phyloP scores from a whole-genome alignment of 106 monocot species.

The Phalaenopsis aphrodite region DNA sequence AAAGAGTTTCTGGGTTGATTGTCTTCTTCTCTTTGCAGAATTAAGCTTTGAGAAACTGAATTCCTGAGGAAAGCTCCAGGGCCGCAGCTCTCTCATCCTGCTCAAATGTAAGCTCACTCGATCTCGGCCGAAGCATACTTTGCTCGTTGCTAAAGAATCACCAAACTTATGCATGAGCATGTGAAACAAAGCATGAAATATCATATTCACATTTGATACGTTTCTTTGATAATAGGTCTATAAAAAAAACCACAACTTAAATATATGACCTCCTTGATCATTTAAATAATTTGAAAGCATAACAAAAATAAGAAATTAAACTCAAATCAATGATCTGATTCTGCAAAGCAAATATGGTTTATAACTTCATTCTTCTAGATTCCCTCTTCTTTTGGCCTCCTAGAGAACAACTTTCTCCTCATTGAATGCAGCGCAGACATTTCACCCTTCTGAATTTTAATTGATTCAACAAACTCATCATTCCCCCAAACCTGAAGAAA shows the following conservation, averaged over 20 bases:
- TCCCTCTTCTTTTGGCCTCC: no score
- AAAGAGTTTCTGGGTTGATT: constrained; percentile 33
- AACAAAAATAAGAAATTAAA: no score
- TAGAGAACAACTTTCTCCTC: no score
- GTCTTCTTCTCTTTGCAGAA: constrained; percentile 29
- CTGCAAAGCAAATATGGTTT: no score
- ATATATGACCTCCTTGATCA: no score
- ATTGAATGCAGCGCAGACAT: constrained; percentile 46
- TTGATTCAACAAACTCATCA: constrained; percentile 43
- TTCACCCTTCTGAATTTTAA: constrained; percentile 54
- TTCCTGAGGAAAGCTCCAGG: constrained; percentile 55
- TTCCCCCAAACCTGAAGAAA: constrained; percentile 75
- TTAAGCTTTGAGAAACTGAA: constrained; percentile 25
- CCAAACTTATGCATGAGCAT: neutral
- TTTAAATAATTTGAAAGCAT: no score
- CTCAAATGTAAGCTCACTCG: constrained; percentile 39
- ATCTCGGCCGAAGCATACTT: constrained; percentile 47
- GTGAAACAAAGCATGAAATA: no score
- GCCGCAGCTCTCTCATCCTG: constrained; percentile 42
- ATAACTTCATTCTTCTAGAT: no score
- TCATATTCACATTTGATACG: no score
- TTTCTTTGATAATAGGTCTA: no score
- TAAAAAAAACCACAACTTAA: no score
- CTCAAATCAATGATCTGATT: no score
- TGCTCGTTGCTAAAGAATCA: constrained; percentile 38